Evolutionary conservation across 495 filamentous ascomycete genomes (phyloP), one percentile per base, ranked within the genome.

Genomic region (Chaetomium fimeti): DNA sequence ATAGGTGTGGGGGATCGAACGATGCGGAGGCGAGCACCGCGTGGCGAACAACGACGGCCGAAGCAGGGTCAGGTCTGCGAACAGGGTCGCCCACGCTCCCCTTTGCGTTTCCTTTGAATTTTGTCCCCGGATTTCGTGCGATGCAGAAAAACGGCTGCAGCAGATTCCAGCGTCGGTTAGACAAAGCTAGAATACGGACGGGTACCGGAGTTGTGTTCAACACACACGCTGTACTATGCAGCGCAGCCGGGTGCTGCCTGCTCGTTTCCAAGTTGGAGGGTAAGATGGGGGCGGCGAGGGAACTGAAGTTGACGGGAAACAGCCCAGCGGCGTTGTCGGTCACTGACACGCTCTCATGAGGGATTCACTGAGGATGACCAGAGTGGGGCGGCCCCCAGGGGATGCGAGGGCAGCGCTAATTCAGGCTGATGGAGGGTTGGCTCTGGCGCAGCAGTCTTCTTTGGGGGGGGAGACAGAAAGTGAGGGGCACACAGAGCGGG

Each of bases 391-490:
- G 61, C 49, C 54, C 47, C 58, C 60, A 49, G 58, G 57, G 62
- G 63, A 29, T 57, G 43, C 27, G 53, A 51, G 47, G 58, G 58
- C 59, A 61, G 66, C 64, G 62, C 61, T 62, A 67, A 72, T 72
- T 72, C 66, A 70, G 70, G 71, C 71, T 68, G 68, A 66, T 68
- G 68, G 24, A 53, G 51, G 40, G 43, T 55, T 36, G 32, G 32
- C 32, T 38, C 15, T 40, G 58, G 27, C 32, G 32, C 32, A 22
- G 28, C 47, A 51, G 58, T 22, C 28, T 32, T 48, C 43, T 51
- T 52, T 22, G 57, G 47, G 22, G 48, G 32, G 32, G 13, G 47
- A 15, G 5, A 6, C n/a, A 2, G 12, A 20, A n/a, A 48, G 57
- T 63, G 66, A 62, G 58, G 48, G 52, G 59, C 60, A 57, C 28